These are phyloP conservation scores for Sungouiozyma intestinalis DNA, from an alignment of 805 yeast species.

Conservation along the genomic window DNA sequence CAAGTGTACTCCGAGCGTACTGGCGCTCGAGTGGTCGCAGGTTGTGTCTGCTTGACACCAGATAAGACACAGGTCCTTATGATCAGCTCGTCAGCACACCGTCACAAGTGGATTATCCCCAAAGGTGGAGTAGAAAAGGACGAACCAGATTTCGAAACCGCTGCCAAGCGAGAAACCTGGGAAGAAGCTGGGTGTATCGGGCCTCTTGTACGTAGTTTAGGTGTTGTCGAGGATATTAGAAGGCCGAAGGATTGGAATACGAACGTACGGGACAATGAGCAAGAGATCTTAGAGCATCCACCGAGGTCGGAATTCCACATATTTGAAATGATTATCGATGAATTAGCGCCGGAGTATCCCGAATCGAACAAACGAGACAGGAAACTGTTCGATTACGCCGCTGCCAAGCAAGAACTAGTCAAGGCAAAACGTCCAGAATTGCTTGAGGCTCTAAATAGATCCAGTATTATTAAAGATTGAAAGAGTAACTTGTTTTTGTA, in stretches of 20 bases:
- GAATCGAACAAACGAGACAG: conserved; percentile 54
- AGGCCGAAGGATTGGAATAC: conserved; percentile 37
- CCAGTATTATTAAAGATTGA: conserved; percentile 32
- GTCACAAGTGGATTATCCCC: conserved; percentile 76
- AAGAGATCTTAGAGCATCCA: conserved; percentile 30
- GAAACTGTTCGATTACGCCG: conserved; percentile 62
- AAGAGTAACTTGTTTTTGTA: not conserved
- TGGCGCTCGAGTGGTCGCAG: conserved; percentile 88
- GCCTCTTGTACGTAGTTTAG: conserved; percentile 42
- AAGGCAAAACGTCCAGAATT: conserved; percentile 58
- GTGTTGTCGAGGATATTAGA: conserved; percentile 53
- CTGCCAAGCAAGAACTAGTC: conserved; percentile 51
- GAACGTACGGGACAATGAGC: conserved; percentile 8
- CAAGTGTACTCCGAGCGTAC: conserved; percentile 48
- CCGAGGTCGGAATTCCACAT: conserved; percentile 86
- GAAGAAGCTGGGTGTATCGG: conserved; percentile 94
- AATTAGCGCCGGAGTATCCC: conserved; percentile 62
- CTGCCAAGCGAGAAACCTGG: conserved; percentile 90
- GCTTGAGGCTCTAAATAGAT: conserved; percentile 48
- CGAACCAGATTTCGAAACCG: conserved; percentile 38
- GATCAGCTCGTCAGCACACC: conserved; percentile 64
- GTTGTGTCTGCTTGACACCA: conserved; percentile 64
- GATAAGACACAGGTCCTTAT: conserved; percentile 56
- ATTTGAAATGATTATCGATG: conserved; percentile 59
- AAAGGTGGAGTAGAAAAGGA: conserved; percentile 93